phyloP scores from a whole-genome alignment of 1,139 yeast genomes.

The Candida mesenterica region DNA sequence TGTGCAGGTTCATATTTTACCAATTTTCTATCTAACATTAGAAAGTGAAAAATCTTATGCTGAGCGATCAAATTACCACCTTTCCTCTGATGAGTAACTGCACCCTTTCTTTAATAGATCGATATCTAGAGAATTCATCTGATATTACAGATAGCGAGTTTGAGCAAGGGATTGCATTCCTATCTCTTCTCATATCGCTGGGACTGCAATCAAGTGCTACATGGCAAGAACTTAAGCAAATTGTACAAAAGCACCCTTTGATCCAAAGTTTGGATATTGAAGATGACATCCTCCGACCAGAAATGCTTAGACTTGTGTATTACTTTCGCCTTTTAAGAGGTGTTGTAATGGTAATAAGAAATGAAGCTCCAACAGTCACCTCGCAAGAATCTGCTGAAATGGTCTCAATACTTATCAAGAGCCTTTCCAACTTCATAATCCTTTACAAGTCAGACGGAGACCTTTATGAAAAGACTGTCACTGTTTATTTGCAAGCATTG shows the following conservation, averaged over 20 bases:
- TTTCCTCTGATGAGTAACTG: too few species aligned
- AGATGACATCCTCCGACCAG: not conserved
- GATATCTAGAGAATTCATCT: too few species aligned
- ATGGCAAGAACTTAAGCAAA: slow-evolving; percentile 4
- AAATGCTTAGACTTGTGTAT: too few species aligned
- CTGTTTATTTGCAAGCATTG: slow-evolving; percentile 12
- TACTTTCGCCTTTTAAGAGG: slow-evolving; percentile 11
- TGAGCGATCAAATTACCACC: too few species aligned
- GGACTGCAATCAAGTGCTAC: not conserved
- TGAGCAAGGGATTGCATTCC: not conserved
- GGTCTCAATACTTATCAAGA: slow-evolving; percentile 5
- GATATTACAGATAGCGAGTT: too few species aligned
- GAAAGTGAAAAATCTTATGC: too few species aligned
- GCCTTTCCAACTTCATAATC: slow-evolving; percentile 4
- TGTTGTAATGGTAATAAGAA: slow-evolving; percentile 7
- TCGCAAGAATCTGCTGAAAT: slow-evolving; percentile 1
- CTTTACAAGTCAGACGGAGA: slow-evolving; percentile 3
- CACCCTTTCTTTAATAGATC: too few species aligned
- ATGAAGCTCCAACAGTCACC: slow-evolving; percentile 6
- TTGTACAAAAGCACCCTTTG: slow-evolving; percentile 3
- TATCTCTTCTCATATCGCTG: not conserved
- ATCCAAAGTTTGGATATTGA: not conserved
- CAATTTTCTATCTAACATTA: too few species aligned
- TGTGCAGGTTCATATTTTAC: too few species aligned
- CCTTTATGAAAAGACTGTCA: slow-evolving; percentile 11